Base-by-base conservation (phyloP, 148 eudicot genomes). In the Arctostaphylos glauca region DNA sequence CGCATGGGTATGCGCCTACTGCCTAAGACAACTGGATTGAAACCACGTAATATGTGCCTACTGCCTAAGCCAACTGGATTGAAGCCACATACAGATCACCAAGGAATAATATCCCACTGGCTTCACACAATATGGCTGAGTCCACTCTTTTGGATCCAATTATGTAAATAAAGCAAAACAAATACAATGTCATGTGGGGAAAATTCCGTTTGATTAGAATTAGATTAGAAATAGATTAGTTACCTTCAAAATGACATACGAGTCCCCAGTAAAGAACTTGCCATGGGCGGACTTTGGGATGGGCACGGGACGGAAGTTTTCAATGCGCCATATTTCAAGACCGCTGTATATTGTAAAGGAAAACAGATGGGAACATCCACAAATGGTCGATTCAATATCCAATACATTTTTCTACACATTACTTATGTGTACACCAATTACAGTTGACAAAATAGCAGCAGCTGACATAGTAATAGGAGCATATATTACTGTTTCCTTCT, bases 241-340 rank as follows among this genome's bases (percentile, higher is more conserved):
- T 85, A 94, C 99, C 96, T 96, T 92, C 80, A 96, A 85, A 76
- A 96, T 80, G 80, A 94, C 87, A 83, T 96, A 96, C 49, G 99
- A 94, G 76, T 93, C 97, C 80, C 97, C 97, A 0, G 92, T 87
- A 82, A 86, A 93, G 83, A 96, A 96, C 80, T 93, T 94, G 19
- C 99, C 98, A 89, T 93, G 44, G n/a, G 92, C 89, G 78, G 94
- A 86, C 78, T 87, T 87, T 58, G 92, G 86, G 49, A 94, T 90
- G n/a, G 88, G 93, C 56, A 90, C 94, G 44, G 97, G 94, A 48
- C 80, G 88, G 78, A 92, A 89, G 84, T 90, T 94, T 82, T 93
- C 99, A 68, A 96, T 91, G 72, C 97, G 93, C 99, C 99, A 96
- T 87, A 96, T 93, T 87, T 96, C 99, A 83, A 91, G 86, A 66